Conservation (phyloP, 108 stramenopile genomes). For the Mayamaea pseudoterrestris region DNA sequence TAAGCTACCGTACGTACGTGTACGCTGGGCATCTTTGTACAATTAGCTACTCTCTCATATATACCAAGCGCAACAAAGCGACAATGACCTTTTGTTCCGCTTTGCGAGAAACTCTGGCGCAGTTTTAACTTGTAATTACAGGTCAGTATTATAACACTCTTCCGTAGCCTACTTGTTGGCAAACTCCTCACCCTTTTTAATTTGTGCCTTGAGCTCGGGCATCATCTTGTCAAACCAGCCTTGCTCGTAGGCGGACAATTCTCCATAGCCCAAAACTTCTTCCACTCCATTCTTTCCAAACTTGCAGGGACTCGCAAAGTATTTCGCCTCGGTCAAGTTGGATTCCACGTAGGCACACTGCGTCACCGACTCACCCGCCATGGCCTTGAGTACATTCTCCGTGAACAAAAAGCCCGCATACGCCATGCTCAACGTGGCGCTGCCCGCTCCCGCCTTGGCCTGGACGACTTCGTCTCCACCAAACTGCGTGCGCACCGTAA, state of each 20-base stretch:
- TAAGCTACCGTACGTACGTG: too few species aligned
- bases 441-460: slow-evolving; percentile 98
- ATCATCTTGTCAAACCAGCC: slow-evolving; percentile 92
- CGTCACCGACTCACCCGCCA: slow-evolving; percentile 77
- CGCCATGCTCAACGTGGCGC: slow-evolving; percentile 97
- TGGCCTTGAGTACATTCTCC: slow-evolving; percentile 84
- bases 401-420: slow-evolving; percentile 95
- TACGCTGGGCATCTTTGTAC: too few species aligned
- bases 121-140: too few species aligned
- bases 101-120: too few species aligned
- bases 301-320: slow-evolving; percentile 92
- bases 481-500: slow-evolving; percentile 95
- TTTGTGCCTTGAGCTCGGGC: slow-evolving; percentile 90
- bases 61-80: too few species aligned
- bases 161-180: slow-evolving; percentile 58
- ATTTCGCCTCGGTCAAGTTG: slow-evolving; percentile 83
- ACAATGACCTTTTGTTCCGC: too few species aligned
- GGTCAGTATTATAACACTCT: too few species aligned
- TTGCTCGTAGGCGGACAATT: slow-evolving; percentile 87
- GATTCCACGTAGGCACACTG: slow-evolving; percentile 96
- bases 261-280: slow-evolving; percentile 79
- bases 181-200: slow-evolving; percentile 95
- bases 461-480: slow-evolving; percentile 99
- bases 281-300: slow-evolving; percentile 93
- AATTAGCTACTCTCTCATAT: too few species aligned